Evolutionary conservation across 176 grass and related monocot species (phyloP).

Genomic region (Bothriochloa decipiens): DNA sequence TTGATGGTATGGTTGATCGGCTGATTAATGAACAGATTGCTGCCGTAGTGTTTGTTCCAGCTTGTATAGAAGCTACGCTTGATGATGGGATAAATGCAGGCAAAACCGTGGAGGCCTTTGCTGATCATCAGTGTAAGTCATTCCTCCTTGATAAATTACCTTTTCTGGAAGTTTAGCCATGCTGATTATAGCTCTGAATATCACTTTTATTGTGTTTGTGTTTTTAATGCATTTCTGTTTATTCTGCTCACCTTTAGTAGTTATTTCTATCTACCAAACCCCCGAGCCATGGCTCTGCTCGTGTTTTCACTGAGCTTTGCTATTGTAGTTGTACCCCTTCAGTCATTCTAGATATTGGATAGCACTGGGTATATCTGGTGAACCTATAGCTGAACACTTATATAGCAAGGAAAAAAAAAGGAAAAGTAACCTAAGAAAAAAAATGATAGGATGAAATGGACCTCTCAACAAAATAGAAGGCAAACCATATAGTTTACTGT

Average conservation of each 20-base stretch:
- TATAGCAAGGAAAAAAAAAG: neutral
- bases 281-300: neutral
- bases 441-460: conserved; percentile 32
- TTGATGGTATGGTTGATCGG: conserved; percentile 20
- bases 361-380: neutral
- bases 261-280: conserved; percentile 22
- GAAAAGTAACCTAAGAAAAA: neutral
- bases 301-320: conserved; percentile 1
- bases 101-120: conserved; percentile 16
- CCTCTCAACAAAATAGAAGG: conserved; percentile 17
- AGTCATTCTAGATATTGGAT: conserved; percentile 40
- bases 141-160: neutral
- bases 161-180: neutral
- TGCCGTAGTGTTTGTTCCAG: neutral
- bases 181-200: neutral
- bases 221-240: conserved; percentile 23
- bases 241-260: conserved; percentile 11
- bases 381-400: conserved; percentile 35
- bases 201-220: neutral
- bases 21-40: conserved; percentile 19
- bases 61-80: conserved; percentile 33
- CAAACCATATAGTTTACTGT: conserved; percentile 15
- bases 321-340: neutral
- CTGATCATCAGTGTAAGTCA: conserved; percentile 47
- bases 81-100: conserved; percentile 4